A percentile compares a stretch with the other conserved stretches of the same genome.
Conservation (phyloP, 768 basidiomycete genomes). For the Calocera viscosa region DNA sequence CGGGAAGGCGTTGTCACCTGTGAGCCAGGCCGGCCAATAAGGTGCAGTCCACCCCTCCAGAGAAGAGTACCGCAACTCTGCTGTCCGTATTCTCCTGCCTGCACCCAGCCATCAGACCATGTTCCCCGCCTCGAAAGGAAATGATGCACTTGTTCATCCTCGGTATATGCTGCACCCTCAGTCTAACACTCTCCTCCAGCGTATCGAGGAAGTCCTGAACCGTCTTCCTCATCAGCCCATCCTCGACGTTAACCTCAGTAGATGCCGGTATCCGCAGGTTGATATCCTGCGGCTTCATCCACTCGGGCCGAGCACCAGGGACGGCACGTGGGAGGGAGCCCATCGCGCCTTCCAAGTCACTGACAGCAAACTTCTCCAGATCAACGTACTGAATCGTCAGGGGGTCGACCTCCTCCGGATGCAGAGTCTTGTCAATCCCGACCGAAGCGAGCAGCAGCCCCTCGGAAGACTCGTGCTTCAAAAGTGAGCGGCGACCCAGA, state of each 20-base stretch:
- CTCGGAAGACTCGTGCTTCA: slow-evolving; percentile 40
- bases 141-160: slow-evolving; percentile 14
- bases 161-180: slow-evolving; percentile 61
- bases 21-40: slow-evolving; percentile 70
- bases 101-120: slow-evolving; percentile 27
- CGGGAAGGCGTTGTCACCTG: slow-evolving; percentile 33
- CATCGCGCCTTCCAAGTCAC: background rate
- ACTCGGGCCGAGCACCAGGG: background rate
- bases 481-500: slow-evolving; percentile 71
- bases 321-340: background rate
- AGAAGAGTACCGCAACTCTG: slow-evolving; percentile 75
- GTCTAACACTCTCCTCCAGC: slow-evolving; percentile 53
- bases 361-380: background rate
- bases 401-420: background rate
- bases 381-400: slow-evolving; percentile 7
- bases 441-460: slow-evolving; percentile 16
- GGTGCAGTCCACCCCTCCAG: slow-evolving; percentile 91
- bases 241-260: background rate
- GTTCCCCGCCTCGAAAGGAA: background rate
- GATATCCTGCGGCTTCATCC: slow-evolving; percentile 19
- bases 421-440: slow-evolving; percentile 21
- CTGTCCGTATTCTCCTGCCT: slow-evolving; percentile 17
- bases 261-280: background rate
- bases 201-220: slow-evolving; percentile 19
- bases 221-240: background rate